Evolutionary conservation across 176 grass and related monocot genomes (phyloP).

Genomic region (Oryza coarctata): DNA sequence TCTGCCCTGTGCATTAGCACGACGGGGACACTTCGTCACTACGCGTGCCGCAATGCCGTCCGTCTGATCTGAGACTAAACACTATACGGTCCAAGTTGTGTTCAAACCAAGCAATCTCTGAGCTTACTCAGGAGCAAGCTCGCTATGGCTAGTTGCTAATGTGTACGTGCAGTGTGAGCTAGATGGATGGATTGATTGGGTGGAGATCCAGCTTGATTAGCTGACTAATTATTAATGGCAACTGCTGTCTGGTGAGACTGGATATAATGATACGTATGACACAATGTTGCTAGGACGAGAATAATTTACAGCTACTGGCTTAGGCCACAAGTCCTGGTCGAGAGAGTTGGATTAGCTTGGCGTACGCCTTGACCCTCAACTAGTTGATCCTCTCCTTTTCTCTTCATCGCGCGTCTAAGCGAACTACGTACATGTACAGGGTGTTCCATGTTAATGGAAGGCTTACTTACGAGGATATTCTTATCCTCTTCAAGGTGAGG

Average conservation of each 20-base stretch:
- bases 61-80: too few relatives aligned
- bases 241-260: background rate
- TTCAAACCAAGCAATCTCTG: conserved; percentile 25
- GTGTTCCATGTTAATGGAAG: background rate
- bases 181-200: background rate
- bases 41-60: background rate
- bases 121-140: conserved; percentile 22
- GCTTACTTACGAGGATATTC: background rate
- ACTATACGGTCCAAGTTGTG: conserved; percentile 21
- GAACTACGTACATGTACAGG: background rate
- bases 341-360: background rate
- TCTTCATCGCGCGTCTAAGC: background rate
- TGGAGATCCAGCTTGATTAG: background rate
- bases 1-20: background rate
- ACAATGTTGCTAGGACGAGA: background rate
- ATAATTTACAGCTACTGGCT: background rate
- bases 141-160: background rate
- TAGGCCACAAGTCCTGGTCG: background rate
- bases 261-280: background rate
- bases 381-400: background rate
- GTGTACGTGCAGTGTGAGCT: background rate
- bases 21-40: too few relatives aligned
- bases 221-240: background rate
- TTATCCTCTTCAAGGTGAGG: background rate
- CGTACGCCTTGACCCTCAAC: conserved; percentile 33